Evolutionary conservation across 2,329 filamentous ascomycete genomes (phyloP).

Genomic region (Fusarium foetens): DNA sequence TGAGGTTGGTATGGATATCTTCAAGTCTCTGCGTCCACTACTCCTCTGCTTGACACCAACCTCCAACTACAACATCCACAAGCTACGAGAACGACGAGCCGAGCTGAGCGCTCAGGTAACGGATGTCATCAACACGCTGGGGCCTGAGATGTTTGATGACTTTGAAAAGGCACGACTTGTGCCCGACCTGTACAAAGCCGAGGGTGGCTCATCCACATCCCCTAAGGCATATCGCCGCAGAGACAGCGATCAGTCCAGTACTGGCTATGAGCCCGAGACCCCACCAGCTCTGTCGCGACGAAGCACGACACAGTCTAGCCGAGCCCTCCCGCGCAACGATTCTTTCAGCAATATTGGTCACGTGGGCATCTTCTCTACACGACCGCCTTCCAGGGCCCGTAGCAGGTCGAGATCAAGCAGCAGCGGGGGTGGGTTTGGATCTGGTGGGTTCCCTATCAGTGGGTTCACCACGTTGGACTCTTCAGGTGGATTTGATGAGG

Average conservation of each 20-base stretch:
- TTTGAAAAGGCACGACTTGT: constrained; percentile 83
- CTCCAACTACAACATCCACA: constrained; percentile 84
- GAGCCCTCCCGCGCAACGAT: constrained; percentile 81
- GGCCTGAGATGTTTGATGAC: constrained; percentile 96
- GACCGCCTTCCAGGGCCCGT: constrained; percentile 82
- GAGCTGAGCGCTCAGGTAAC: constrained; percentile 85
- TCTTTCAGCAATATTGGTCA: constrained; percentile 90
- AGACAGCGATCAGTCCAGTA: constrained; percentile 62
- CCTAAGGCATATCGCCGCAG: constrained; percentile 49
- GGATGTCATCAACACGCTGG: constrained; percentile 91
- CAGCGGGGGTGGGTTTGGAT: constrained; percentile 70
- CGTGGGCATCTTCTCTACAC: constrained; percentile 89
- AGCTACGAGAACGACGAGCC: constrained; percentile 76
- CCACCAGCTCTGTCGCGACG: constrained; percentile 55
- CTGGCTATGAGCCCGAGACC: constrained; percentile 51
- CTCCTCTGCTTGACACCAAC: constrained; percentile 85
- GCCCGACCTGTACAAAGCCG: constrained; percentile 60
- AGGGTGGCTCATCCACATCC: constrained; percentile 43
- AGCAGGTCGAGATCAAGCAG: constrained; percentile 77
- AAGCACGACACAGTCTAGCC: constrained; percentile 65
- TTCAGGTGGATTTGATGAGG: constrained; percentile 80
- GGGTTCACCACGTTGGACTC: constrained; percentile 75
- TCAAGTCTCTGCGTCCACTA: constrained; percentile 92
- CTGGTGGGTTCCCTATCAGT: constrained; percentile 71
- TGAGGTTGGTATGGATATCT: constrained; percentile 98